Percentiles rank a stretch among this genome's conserved stretches.
These are phyloP conservation scores for Umbelopsis sp. DNA, from an alignment of 192 early-diverging fungal species.

Conservation along the genomic window DNA sequence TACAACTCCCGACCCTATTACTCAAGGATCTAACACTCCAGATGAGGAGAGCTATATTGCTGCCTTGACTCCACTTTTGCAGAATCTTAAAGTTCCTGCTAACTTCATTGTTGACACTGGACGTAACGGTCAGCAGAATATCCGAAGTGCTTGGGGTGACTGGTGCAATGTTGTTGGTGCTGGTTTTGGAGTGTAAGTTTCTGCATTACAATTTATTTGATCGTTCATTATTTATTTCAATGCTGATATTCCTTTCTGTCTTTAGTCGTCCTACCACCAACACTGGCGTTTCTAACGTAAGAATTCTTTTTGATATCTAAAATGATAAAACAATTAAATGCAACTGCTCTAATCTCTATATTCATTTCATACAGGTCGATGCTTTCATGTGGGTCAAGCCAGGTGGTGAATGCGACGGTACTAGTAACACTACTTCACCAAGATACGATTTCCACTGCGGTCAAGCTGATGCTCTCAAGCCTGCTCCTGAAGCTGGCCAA, in stretches of 20 bases:
- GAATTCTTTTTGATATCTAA: neutral
- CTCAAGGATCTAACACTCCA: neutral
- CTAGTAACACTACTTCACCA: constrained; percentile 37
- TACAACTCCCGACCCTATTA: constrained; percentile 8
- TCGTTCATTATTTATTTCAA: neutral
- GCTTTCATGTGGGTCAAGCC: constrained; percentile 54
- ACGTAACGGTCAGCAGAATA: constrained; percentile 29
- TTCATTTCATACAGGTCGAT: constrained; percentile 19
- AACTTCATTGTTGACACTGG: constrained; percentile 36
- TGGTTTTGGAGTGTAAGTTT: constrained; percentile 31
- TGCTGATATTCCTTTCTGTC: neutral
- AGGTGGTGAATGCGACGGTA: constrained; percentile 44
- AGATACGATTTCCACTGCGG: constrained; percentile 23
- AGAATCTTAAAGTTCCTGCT: constrained; percentile 25
- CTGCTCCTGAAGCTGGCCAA: constrained; percentile 44
- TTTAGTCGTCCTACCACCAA: constrained; percentile 18
- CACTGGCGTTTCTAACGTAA: constrained; percentile 30
- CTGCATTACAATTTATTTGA: neutral
- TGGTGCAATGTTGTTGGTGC: constrained; percentile 44
- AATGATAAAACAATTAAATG: no score
- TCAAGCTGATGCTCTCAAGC: constrained; percentile 34
- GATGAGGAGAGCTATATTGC: constrained; percentile 35
- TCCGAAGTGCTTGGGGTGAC: constrained; percentile 33
- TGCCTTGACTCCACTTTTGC: constrained; percentile 14
- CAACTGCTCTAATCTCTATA: no score